Evolutionary conservation across 163 green algal species (phyloP), one percentile per base, ranked within the genome.

Genomic region (Scenedesmus sp.): DNA sequence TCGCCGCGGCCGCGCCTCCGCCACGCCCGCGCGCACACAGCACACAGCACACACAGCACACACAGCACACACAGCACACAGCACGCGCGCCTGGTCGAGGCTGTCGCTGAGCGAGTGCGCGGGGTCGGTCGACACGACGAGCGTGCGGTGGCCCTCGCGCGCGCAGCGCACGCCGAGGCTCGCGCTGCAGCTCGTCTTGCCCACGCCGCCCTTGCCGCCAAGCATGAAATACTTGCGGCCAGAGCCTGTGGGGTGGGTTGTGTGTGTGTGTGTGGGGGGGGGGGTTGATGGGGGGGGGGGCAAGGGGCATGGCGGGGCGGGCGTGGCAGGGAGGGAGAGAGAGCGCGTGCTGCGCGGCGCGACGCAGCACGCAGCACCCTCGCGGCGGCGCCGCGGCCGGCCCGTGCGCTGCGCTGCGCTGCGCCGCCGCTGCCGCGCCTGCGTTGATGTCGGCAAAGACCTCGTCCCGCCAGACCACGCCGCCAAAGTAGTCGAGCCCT

Each of bases 61-160:
- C 57, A 34, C 22, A 18, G 1, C 57, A 65, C 2, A 33, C 57
- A 65, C n/a, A n/a, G n/a, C n/a, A n/a, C n/a, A n/a, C 24, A n/a
- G 4, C n/a, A 0, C 42, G 39, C 63, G 18, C 50, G 58, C 91
- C 91, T 97, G 90, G 57, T 94, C 93, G 28, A 99, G 87, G 1
- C 92, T 92, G 80, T 99, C 96, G 33, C 85, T 92, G 13, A 99
- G 87, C 14, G 94, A 98, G 88, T 99, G 96, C 9, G 96, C 96
- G 0, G 96, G 96, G 78, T 99, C 96, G 3, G 96, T 99, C 47
- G 94, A 98, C 17, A 99, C 95, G 18, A 99, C 87, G 65, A 88
- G 77, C 18, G 94, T 97, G 33, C 82, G 70, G 60, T 95, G 84
- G 0, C 94, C 95, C 26, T 86, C 78, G 3, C 62, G 58, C 0